Evolutionary conservation across 1,284 basidiomycete genomes (phyloP).

Genomic region (Fomes fomentarius): DNA sequence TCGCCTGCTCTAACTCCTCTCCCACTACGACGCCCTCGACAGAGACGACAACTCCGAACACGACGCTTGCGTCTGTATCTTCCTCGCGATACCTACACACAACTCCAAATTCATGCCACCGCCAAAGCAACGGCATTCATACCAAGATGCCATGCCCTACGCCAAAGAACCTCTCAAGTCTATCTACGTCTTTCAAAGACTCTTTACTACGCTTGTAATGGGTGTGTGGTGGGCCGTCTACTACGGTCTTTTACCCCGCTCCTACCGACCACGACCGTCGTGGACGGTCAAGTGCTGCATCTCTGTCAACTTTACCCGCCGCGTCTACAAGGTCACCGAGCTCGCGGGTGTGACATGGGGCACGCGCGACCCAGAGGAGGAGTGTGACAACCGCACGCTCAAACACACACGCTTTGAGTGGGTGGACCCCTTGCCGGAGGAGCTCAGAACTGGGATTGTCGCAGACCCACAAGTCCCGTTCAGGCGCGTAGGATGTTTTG

Average conservation of each 20-base stretch:
- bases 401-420: slow-evolving; percentile 52
- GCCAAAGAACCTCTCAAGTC: slow-evolving; percentile 50
- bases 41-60: neutral
- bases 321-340: slow-evolving; percentile 55
- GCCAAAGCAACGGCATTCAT: slow-evolving; percentile 13
- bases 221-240: slow-evolving; percentile 47
- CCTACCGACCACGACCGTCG: slow-evolving; percentile 46
- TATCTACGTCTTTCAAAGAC: slow-evolving; percentile 48
- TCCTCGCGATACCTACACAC: neutral
- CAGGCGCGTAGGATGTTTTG: slow-evolving; percentile 47
- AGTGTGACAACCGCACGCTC: slow-evolving; percentile 35
- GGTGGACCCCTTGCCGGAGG: slow-evolving; percentile 44
- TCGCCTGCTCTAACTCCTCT: neutral
- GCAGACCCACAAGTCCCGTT: slow-evolving; percentile 42
- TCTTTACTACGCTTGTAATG: slow-evolving; percentile 48
- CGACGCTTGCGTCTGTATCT: neutral
- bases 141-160: slow-evolving; percentile 38
- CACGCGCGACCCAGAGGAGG: slow-evolving; percentile 45
- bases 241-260: slow-evolving; percentile 44
- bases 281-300: slow-evolving; percentile 53
- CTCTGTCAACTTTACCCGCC: slow-evolving; percentile 51
- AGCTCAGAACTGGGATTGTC: slow-evolving; percentile 45
- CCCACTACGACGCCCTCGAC: neutral
- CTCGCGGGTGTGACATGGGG: slow-evolving; percentile 56
- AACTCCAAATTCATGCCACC: slow-evolving; percentile 4